Base-by-base conservation (phyloP, 495 filamentous ascomycete species). In the Penicillium paradoxum region DNA sequence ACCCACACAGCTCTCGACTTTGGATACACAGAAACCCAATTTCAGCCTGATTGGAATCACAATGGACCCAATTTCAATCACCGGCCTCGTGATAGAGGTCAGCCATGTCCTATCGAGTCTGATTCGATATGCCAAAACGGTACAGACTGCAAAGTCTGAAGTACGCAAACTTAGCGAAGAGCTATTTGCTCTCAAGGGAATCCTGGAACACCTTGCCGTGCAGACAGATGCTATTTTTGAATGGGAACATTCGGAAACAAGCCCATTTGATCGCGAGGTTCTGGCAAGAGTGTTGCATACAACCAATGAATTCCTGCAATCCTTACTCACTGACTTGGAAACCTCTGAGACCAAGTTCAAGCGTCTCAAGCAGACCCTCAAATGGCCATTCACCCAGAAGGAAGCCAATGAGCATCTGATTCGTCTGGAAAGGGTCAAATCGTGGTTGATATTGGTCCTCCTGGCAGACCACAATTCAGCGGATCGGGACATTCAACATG, bases 361-460 rank as follows among this genome's bases (percentile, higher is more conserved):
- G 21, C 45, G 42, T 4, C 42, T 60, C 4, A 64, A 61, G 34
- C 57, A 60, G 27, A 55, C 57, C 19, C 51, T 64, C 1, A 41
- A 58, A 54, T 64, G 60, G 58, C 60, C 57, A 0, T 60, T 63
- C 38, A 55, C 57, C 1, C 51, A 60, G 19, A 53, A 55, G 10
- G 45, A 60, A 41, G 17, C 57, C 45, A 55, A 36, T 33, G 51
- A 21, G 11, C 57, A 63, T 34, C 57, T 63, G 14, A 15, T 21
- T 21, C 43, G 50, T 13, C 34, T 63, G 9, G 60, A 63, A 49
- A 52, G 60, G 27, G 60, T 63, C 19, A 63, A 63, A 25, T 60
- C 60, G 5, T 63, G 60, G 60, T 49, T 63, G 51, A 63, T 63
- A 22, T 37, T 63, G 19, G 60, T 63, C 15, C 49, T 63, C 19